Conservation (phyloP, 192 early-diverging fungal genomes). For the Funneliformis mosseae region DNA sequence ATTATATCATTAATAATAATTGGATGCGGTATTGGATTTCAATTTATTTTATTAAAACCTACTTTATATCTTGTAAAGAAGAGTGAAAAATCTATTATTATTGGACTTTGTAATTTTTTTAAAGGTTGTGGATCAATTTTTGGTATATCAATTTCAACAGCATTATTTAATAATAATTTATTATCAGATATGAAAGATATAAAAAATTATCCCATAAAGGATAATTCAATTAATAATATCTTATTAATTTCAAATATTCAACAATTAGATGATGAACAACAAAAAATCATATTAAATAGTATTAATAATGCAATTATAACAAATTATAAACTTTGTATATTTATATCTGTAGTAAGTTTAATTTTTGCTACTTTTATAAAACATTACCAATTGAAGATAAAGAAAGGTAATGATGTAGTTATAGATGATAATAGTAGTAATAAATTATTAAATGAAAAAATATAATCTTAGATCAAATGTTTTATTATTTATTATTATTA, state of each 20-base stretch:
- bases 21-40: slow-evolving; percentile 26
- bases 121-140: neutral
- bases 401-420: neutral
- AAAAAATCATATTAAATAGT: neutral
- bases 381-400: neutral
- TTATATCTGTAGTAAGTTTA: slow-evolving; percentile 7
- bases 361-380: slow-evolving; percentile 19
- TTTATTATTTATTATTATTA: neutral
- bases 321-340: slow-evolving; percentile 6
- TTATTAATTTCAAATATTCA: neutral
- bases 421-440: neutral
- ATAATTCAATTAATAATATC: neutral
- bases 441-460: slow-evolving; percentile 5
- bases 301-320: neutral
- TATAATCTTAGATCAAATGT: neutral
- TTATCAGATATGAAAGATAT: neutral
- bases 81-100: neutral
- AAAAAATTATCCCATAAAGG: neutral
- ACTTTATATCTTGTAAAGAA: neutral
- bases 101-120: slow-evolving; percentile 26
- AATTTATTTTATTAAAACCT: neutral
- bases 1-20: slow-evolving; percentile 3
- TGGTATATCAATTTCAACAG: slow-evolving; percentile 23
- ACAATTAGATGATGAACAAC: neutral
- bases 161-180: slow-evolving; percentile 24